phyloP scores from a whole-genome alignment of 768 basidiomycete genomes.

The Boletus huronensis region DNA sequence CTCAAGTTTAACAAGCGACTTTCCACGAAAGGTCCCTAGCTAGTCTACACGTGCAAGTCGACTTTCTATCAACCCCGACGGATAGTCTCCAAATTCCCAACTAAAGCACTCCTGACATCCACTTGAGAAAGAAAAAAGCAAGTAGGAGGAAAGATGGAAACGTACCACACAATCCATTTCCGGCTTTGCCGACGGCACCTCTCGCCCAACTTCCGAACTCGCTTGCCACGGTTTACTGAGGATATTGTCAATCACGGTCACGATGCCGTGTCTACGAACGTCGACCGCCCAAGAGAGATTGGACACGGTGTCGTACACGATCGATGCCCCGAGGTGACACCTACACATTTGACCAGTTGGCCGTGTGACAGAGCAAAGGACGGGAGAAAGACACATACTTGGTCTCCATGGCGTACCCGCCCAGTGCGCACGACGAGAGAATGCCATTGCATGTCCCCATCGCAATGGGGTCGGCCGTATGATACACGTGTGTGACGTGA shows the following conservation, averaged over 20 bases:
- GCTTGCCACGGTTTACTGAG: slow-evolving; percentile 69
- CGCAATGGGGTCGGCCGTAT: slow-evolving; percentile 92
- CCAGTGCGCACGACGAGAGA: slow-evolving; percentile 75
- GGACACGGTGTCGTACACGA: slow-evolving; percentile 90
- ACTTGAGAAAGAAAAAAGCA: too few relatives aligned
- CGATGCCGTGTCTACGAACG: slow-evolving; percentile 76
- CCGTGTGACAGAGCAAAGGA: not conserved
- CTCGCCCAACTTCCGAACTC: slow-evolving; percentile 54
- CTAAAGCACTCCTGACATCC: slow-evolving; percentile 73
- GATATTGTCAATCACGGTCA: slow-evolving; percentile 71
- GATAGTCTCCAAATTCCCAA: slow-evolving; percentile 63
- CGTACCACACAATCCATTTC: slow-evolving; percentile 75
- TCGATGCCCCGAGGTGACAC: slow-evolving; percentile 83
- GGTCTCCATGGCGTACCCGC: slow-evolving; percentile 87
- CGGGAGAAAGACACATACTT: slow-evolving; percentile 37
- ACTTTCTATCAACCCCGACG: slow-evolving; percentile 4
- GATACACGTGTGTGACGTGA: slow-evolving; percentile 87
- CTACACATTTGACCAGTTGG: slow-evolving; percentile 29
- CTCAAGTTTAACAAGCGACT: not conserved
- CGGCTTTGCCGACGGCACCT: slow-evolving; percentile 51
- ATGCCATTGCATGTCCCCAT: slow-evolving; percentile 86
- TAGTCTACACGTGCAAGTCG: not conserved
- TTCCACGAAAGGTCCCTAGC: not conserved
- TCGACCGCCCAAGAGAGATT: slow-evolving; percentile 84
- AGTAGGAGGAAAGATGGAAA: not conserved